Conservation (phyloP, 768 basidiomycete species). For the Phanerodontia chrysosporium region DNA sequence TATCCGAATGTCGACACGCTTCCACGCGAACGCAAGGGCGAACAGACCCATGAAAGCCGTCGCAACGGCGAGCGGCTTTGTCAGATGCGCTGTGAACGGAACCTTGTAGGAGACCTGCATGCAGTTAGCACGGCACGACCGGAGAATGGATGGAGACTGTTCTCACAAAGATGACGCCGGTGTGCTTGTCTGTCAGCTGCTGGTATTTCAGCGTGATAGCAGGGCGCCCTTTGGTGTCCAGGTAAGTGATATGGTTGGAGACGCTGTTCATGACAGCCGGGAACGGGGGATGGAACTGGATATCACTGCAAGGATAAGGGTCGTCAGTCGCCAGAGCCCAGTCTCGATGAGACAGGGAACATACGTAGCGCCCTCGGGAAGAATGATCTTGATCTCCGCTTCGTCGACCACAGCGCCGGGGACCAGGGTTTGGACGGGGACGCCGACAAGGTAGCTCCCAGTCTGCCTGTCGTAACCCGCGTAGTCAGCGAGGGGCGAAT, state of each 20-base stretch:
- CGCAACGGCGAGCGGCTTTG: slow-evolving; percentile 80
- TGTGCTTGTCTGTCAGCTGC: slow-evolving; percentile 75
- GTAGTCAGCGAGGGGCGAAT: slow-evolving; percentile 76
- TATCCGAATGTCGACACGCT: slow-evolving; percentile 51
- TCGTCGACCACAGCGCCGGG: slow-evolving; percentile 78
- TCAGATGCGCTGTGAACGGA: slow-evolving; percentile 72
- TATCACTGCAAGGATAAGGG: slow-evolving; percentile 57
- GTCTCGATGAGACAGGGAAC: slow-evolving; percentile 29
- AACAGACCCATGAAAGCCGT: slow-evolving; percentile 69
- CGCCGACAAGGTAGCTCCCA: slow-evolving; percentile 66
- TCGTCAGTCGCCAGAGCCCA: slow-evolving; percentile 7
- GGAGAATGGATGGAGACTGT: background rate
- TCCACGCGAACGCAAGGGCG: slow-evolving; percentile 38
- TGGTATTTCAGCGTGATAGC: slow-evolving; percentile 69
- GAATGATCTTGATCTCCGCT: slow-evolving; percentile 71
- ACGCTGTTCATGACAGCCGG: slow-evolving; percentile 55
- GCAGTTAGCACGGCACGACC: slow-evolving; percentile 2
- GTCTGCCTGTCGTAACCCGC: slow-evolving; percentile 58
- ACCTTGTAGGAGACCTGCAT: slow-evolving; percentile 84
- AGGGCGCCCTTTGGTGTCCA: slow-evolving; percentile 89
- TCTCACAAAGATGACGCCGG: slow-evolving; percentile 78
- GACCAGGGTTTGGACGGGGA: slow-evolving; percentile 84
- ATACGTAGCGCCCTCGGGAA: slow-evolving; percentile 96
- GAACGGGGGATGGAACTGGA: slow-evolving; percentile 77
- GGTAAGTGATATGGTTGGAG: slow-evolving; percentile 78